Conservation (phyloP, 768 basidiomycete genomes). For the Jaapia argillacea region DNA sequence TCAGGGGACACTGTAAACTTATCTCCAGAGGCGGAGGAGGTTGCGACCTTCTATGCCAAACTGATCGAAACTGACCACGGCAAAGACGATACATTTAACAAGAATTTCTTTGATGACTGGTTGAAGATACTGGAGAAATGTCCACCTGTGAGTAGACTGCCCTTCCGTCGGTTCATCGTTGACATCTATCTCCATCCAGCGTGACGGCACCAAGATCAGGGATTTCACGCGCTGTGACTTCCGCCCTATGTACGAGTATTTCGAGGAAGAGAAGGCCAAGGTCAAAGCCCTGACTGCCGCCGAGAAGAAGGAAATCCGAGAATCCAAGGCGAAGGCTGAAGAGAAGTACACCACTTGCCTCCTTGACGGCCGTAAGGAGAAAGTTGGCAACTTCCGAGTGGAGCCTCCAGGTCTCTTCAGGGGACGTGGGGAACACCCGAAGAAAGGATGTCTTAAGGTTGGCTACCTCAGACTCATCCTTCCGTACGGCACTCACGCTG, state of each 20-base stretch:
- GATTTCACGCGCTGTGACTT: slow-evolving; percentile 85
- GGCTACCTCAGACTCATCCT: background rate
- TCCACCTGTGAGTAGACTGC: slow-evolving; percentile 60
- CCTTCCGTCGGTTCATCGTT: background rate
- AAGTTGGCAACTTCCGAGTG: slow-evolving; percentile 94
- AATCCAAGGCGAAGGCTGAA: slow-evolving; percentile 74
- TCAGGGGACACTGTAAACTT: slow-evolving; percentile 73
- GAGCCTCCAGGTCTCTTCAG: slow-evolving; percentile 98
- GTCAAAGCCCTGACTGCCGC: slow-evolving; percentile 79
- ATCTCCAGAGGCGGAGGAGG: slow-evolving; percentile 85
- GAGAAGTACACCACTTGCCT: slow-evolving; percentile 75
- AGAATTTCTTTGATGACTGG: slow-evolving; percentile 96
- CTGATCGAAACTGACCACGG: slow-evolving; percentile 91
- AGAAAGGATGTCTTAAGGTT: slow-evolving; percentile 93
- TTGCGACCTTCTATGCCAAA: slow-evolving; percentile 92
- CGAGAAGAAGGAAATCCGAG: slow-evolving; percentile 90
- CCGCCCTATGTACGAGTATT: slow-evolving; percentile 86
- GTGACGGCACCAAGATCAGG: slow-evolving; percentile 64
- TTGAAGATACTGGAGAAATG: slow-evolving; percentile 61
- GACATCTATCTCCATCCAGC: slow-evolving; percentile 26
- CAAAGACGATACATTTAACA: slow-evolving; percentile 77
- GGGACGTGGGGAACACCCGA: slow-evolving; percentile 97
- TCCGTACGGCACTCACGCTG: background rate
- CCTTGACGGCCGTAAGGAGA: slow-evolving; percentile 96
- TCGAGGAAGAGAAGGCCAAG: slow-evolving; percentile 86